Percentiles rank a stretch among this genome's conserved stretches.
Conservation (phyloP, 2,329 filamentous ascomycete species). For the Pseudogymnoascus sp. region DNA sequence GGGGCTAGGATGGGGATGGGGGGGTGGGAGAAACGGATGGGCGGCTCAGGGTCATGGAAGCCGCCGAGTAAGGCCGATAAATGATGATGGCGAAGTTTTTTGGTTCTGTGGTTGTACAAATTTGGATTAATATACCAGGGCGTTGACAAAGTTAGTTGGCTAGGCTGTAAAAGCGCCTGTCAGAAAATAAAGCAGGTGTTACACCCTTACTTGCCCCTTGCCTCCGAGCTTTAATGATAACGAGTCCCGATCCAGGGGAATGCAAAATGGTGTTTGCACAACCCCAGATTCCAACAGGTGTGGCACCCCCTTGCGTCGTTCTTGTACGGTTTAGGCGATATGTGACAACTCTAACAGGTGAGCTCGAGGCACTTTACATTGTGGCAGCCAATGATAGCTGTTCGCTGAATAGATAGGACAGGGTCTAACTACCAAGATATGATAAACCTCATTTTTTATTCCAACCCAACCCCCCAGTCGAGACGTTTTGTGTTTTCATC, state of each 20-base stretch:
- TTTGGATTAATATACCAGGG: neutral
- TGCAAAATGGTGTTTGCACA: neutral
- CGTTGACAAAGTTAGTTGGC: neutral
- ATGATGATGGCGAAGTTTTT: neutral
- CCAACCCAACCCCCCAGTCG: neutral
- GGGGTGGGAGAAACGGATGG: neutral
- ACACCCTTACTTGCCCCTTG: neutral
- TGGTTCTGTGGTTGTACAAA: neutral
- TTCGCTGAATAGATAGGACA: neutral
- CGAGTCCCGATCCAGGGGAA: neutral
- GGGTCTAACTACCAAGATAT: neutral
- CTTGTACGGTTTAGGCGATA: neutral
- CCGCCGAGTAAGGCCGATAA: conserved; percentile 2
- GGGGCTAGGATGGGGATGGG: neutral
- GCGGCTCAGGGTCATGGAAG: neutral
- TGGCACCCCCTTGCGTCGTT: neutral
- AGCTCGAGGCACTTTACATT: neutral
- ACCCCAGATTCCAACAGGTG: neutral
- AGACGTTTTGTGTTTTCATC: neutral
- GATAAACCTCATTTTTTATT: neutral
- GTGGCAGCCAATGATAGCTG: neutral
- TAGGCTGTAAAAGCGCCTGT: neutral
- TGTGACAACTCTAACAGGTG: neutral
- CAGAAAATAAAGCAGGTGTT: neutral
- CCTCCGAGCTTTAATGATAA: neutral